Conservation (phyloP, 2,329 filamentous ascomycete genomes). For the Botrytis paeoniae region DNA sequence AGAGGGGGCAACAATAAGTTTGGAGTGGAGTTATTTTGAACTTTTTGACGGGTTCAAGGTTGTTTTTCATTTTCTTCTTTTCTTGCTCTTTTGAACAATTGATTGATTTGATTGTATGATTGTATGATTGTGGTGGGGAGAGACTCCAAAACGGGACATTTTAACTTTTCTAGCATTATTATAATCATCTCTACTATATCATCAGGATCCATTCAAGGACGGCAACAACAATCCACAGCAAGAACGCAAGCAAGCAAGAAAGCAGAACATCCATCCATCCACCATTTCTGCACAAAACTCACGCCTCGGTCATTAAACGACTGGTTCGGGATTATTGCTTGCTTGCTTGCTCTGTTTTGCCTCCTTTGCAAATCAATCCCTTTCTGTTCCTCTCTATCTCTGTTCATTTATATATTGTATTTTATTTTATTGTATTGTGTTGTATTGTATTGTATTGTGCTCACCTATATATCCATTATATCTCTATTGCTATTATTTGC, state of each 20-base stretch:
- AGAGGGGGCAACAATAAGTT: background rate
- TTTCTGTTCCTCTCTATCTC: too few relatives aligned
- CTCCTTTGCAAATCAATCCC: background rate
- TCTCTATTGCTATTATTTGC: background rate
- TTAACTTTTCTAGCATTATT: background rate
- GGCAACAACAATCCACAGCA: background rate
- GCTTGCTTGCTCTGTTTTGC: background rate
- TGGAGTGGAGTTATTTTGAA: background rate
- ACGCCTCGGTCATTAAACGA: background rate
- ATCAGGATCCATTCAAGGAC: background rate
- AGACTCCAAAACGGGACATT: background rate
- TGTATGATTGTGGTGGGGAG: background rate
- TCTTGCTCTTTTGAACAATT: background rate
- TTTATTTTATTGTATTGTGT: background rate
- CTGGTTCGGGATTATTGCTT: slow-evolving; percentile 4
- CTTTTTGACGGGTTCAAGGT: slow-evolving; percentile 10
- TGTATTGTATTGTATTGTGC: background rate
- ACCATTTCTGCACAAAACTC: background rate
- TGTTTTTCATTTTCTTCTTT: background rate
- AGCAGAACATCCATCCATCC: background rate
- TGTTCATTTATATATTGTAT: background rate
- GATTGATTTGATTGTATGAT: background rate
- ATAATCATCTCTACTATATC: background rate
- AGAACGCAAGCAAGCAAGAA: background rate
- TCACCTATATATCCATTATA: background rate